Base-by-base conservation (phyloP, 805 yeast genomes). In the Tetrapisispora taiwanensis region DNA sequence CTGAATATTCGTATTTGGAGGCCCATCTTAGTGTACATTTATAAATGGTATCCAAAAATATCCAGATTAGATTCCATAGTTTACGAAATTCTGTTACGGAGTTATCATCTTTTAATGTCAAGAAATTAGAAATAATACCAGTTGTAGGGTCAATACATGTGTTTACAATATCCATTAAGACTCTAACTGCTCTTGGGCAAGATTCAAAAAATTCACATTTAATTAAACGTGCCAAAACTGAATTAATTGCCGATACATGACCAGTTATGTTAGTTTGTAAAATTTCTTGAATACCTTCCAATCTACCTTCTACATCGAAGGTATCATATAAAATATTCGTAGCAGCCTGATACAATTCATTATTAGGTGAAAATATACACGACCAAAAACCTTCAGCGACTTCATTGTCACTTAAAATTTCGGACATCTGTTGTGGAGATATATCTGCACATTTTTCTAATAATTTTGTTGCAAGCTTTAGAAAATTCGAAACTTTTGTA, bases 21-120 rank as follows among this genome's bases (percentile, higher is more conserved):
- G 96, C 87, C 98, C 98, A 90, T 3, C 60, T 60, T 13, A 84
- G 65, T 1, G 94, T 85, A 44, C 75, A 73, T 35, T 69, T 68
- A 51, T 84, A 85, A 2, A 86, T 75, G 70, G 79, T 72, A 37
- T 76, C 75, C 46, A 90, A 63, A 48, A 86, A 82, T 13, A 56
- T 54, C 97, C 98, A 90, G 33, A 79, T 71, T 7, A 64, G 51
- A 12, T 65, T 66, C 97, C 97, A 92, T 79, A 78, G 36, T 46
- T 48, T 24, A 54, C 24, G 75, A 46, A 34, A 66, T 46, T 48
- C 62, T 48, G 41, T 53, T 45, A 52, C 56, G 30, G 56, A 58
- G 18, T 49, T 54, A 33, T 50, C 43, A 22, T 37, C 48, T 20
- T 51, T 64, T 47, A 57, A 53, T n/a, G 48, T 47, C 17, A 42